Percentiles rank a stretch among this genome's conserved stretches.
phyloP scores from a whole-genome alignment of 192 early-diverging fungal genomes.

The Backusella morwellensis region DNA sequence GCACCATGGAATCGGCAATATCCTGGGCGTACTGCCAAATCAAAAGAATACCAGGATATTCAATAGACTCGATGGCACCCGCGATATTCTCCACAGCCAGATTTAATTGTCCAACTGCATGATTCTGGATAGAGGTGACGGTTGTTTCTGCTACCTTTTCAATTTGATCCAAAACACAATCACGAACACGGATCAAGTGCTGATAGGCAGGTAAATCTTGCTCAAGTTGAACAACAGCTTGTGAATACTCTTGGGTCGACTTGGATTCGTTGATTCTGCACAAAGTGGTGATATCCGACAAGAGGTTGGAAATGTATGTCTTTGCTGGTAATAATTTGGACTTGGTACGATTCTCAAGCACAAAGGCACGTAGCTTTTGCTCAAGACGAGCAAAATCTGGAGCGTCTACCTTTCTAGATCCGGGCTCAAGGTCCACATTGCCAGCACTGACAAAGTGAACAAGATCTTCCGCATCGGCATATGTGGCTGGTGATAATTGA shows the following conservation, averaged over 20 bases:
- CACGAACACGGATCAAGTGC: conserved; percentile 70
- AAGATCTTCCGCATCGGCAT: conserved; percentile 83
- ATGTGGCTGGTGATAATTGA: conserved; percentile 91
- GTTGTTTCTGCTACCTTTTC: conserved; percentile 60
- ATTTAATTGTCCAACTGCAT: conserved; percentile 35
- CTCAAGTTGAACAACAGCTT: conserved; percentile 62
- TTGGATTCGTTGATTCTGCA: conserved; percentile 67
- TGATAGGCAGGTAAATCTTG: conserved; percentile 73
- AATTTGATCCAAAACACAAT: conserved; percentile 62
- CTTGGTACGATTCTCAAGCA: conserved; percentile 95
- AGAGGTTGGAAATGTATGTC: conserved; percentile 83
- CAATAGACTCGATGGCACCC: conserved; percentile 61
- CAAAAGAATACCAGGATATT: conserved; percentile 79
- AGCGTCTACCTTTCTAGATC: conserved; percentile 33
- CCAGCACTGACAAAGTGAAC: conserved; percentile 96
- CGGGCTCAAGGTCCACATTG: conserved; percentile 32
- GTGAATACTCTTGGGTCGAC: conserved; percentile 55
- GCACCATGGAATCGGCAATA: conserved; percentile 67
- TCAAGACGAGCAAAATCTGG: conserved; percentile 82
- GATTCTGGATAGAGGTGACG: conserved; percentile 53
- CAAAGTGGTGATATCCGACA: conserved; percentile 75
- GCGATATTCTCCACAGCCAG: conserved; percentile 69
- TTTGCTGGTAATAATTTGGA: conserved; percentile 95
- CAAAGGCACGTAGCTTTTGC: conserved; percentile 83
- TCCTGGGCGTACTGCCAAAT: conserved; percentile 88